These are phyloP conservation scores for Rhizopus stolonifer DNA, from an alignment of 371 early-diverging fungal genomes.

Conservation along the genomic window DNA sequence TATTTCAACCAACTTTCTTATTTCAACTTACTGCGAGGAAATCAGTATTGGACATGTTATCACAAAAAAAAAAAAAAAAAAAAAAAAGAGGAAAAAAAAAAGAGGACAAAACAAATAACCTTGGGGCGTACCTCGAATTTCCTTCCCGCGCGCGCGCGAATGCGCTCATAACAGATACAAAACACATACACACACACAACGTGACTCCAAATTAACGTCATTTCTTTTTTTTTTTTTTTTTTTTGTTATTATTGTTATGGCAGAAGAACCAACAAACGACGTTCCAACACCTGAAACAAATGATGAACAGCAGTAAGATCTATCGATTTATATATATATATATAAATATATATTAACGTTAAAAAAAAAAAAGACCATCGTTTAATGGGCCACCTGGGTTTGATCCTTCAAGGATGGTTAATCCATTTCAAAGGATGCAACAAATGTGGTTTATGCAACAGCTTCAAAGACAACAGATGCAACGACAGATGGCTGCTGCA, in stretches of 20 bases:
- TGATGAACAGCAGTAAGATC: not conserved
- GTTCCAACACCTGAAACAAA: not conserved
- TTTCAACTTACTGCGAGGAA: conserved; percentile 34
- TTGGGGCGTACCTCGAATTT: no score
- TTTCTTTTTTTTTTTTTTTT: not conserved
- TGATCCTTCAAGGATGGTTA: conserved; percentile 43
- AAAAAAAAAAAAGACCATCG: no score
- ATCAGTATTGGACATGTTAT: conserved; percentile 44
- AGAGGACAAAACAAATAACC: no score
- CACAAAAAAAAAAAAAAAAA: not conserved
- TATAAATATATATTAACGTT: no score
- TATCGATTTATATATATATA: not conserved
- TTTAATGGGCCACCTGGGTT: conserved; percentile 11
- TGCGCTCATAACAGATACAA: no score
- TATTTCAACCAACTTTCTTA: not conserved
- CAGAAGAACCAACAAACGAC: not conserved
- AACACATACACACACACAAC: no score
- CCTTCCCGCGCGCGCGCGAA: not conserved
- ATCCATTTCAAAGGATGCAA: conserved; percentile 37
- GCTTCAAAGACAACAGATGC: conserved; percentile 38
- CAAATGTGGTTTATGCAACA: conserved; percentile 43
- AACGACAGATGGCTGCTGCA: conserved; percentile 23
- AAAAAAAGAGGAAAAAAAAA: conserved; percentile 3
- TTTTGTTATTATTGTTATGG: not conserved
- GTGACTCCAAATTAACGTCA: conserved; percentile 1